A percentile compares a stretch with the other conserved stretches of the same genome.
These are phyloP conservation scores for Boletellus ananas DNA, from an alignment of 768 basidiomycete species.

Conservation along the genomic window DNA sequence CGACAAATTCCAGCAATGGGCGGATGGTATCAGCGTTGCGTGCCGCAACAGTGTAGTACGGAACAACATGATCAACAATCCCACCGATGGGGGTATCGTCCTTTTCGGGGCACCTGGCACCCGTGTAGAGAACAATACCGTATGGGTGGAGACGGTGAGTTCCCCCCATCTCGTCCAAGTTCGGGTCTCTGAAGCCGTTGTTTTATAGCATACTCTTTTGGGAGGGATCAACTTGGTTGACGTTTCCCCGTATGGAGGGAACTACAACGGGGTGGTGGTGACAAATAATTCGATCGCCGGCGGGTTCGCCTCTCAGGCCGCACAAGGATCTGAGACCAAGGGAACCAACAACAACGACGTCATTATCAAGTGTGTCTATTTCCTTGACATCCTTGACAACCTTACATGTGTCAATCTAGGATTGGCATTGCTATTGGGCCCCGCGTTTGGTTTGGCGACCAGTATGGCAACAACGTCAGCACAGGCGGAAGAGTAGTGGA, in stretches of 20 bases:
- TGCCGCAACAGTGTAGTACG: conserved; percentile 59
- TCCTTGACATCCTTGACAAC: background rate
- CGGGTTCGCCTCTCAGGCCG: conserved; percentile 55
- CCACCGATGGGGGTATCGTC: conserved; percentile 80
- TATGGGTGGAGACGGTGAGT: conserved; percentile 65
- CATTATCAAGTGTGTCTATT: conserved; percentile 61
- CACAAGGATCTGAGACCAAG: conserved; percentile 37
- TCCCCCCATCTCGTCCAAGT: background rate
- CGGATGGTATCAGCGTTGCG: conserved; percentile 75
- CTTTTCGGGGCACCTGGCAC: conserved; percentile 74
- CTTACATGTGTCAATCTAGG: conserved; percentile 35
- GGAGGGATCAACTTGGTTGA: conserved; percentile 82
- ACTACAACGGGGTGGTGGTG: conserved; percentile 63
- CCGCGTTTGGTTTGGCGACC: conserved; percentile 66
- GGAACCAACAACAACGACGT: conserved; percentile 58
- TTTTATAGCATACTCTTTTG: conserved; percentile 55
- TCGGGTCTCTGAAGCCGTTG: background rate
- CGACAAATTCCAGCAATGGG: conserved; percentile 68
- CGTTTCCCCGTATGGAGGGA: conserved; percentile 60
- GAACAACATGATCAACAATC: conserved; percentile 65
- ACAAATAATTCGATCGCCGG: conserved; percentile 65
- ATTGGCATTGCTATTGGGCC: conserved; percentile 82
- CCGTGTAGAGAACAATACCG: conserved; percentile 70
- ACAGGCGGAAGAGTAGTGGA: conserved; percentile 49
- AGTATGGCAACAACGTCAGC: conserved; percentile 52